Conservation (phyloP, 2,329 filamentous ascomycete species). For the Diaporthe sp. region DNA sequence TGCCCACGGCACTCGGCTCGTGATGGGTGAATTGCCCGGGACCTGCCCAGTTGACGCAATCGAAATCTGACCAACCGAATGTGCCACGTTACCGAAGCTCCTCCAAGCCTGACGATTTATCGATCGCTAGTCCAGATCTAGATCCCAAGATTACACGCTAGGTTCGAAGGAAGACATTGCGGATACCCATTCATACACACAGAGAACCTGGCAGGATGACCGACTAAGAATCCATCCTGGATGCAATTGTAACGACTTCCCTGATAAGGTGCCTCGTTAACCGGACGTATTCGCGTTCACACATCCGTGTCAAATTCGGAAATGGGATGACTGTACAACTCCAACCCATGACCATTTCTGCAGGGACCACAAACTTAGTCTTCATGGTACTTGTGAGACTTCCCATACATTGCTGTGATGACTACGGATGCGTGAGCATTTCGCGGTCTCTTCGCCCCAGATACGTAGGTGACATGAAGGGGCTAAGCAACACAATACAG, state of each 20-base stretch:
- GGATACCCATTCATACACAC: conserved; percentile 17
- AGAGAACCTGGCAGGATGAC: conserved; percentile 7
- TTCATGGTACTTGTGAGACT: neutral
- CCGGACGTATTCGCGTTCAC: conserved; percentile 1
- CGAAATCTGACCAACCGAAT: conserved; percentile 34
- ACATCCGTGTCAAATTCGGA: neutral
- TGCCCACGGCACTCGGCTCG: conserved; percentile 35
- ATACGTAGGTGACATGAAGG: neutral
- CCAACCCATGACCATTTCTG: neutral
- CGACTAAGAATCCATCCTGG: conserved; percentile 8
- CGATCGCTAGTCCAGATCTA: conserved; percentile 32
- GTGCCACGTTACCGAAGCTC: conserved; percentile 37
- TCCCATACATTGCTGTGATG: neutral
- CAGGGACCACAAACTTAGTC: neutral
- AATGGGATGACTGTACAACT: neutral
- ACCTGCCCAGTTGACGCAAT: conserved; percentile 36
- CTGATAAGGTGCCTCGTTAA: neutral
- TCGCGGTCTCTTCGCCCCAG: too few relatives aligned
- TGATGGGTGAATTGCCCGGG: conserved; percentile 21
- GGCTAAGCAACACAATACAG: neutral
- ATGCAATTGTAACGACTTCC: neutral
- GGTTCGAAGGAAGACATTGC: conserved; percentile 11
- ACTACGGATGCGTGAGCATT: neutral
- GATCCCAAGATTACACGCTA: conserved; percentile 30
- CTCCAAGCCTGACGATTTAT: conserved; percentile 19